Evolutionary conservation across 176 grass and related monocot genomes (phyloP), one percentile per base, ranked within the genome.

Genomic region (Musa schizocarpa): DNA sequence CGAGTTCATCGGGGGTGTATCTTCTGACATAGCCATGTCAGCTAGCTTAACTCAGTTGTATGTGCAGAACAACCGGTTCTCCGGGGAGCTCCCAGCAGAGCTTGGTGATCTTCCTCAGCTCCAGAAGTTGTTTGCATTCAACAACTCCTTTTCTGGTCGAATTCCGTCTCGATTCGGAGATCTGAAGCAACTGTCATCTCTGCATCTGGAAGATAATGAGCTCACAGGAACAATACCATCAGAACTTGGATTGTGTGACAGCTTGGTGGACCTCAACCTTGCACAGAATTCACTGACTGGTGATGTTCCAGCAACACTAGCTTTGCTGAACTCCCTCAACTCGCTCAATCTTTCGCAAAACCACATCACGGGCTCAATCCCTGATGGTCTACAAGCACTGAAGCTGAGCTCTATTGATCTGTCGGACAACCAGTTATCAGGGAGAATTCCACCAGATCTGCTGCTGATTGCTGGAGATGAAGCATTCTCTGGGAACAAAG

Each of bases 321-420:
- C 55, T 53, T 80, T 77, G 19, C 91, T 94, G 26, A 63, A 68
- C 17, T 50, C 71, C 19, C 76, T 94, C 50, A 87, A 87, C 84
- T 94, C 88, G 52, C 77, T 99, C 14, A 91, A 99, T 82, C 77
- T 99, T 80, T 99, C 95, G 1, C 53, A 99, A 21, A 99, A 99
- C 79, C 82, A 76, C 69, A 26, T 99, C 49, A 85, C 71, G 52
- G 95, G 90, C 78, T 76, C 80, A 66, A 89, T 99, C 78, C 95
- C 95, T 26, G 50, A 89, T 72, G 77, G 54, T 52, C 50, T 98
- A 73, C 86, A 87, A 80, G 78, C 66, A 27, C 69, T 99, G 72
- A 99, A 93, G 72, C 77, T 89, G 55, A 91, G 88, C 76, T 93
- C 74, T 59, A 78, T 87, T 73, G 82, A 99, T 89, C 86, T 94